phyloP scores from a whole-genome alignment of 805 yeast species.

The Candida palmyrensis region DNA sequence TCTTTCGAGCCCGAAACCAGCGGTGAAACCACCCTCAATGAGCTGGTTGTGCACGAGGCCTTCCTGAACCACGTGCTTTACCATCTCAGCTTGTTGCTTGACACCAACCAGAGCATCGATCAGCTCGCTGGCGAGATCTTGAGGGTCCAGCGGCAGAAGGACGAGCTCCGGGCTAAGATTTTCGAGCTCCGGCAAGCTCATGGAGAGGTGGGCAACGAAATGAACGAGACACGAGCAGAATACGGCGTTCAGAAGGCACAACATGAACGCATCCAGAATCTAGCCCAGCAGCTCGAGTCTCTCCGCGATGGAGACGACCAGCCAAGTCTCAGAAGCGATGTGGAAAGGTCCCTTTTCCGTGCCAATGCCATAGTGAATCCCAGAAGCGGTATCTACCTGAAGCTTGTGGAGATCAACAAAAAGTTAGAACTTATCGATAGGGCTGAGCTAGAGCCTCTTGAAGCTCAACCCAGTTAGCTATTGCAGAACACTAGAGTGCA shows the following conservation, averaged over 20 bases:
- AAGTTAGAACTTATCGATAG: conserved; percentile 15
- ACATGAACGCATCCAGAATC: no score
- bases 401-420: conserved; percentile 18
- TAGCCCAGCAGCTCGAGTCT: no score
- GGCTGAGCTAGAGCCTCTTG: conserved; percentile 1
- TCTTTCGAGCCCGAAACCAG: conserved; percentile 19
- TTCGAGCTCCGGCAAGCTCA: conserved; percentile 26
- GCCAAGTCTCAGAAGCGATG: no score
- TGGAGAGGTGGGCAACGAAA: conserved; percentile 25
- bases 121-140: conserved; percentile 25
- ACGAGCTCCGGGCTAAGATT: conserved; percentile 23
- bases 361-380: conserved; percentile 17
- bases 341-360: neutral
- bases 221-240: conserved; percentile 20
- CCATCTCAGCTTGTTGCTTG: conserved; percentile 26
- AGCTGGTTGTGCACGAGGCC: conserved; percentile 21
- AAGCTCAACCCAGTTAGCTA: no score
- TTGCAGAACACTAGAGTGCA: no score
- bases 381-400: conserved; percentile 17
- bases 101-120: conserved; percentile 28
- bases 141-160: conserved; percentile 26
- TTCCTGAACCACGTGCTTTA: conserved; percentile 24
- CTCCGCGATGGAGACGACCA: no score
- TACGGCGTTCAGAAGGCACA: conserved; percentile 12
- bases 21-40: conserved; percentile 13